phyloP scores from a whole-genome alignment of 1,284 basidiomycete genomes.

The Austroboletus novae-zelandiae region DNA sequence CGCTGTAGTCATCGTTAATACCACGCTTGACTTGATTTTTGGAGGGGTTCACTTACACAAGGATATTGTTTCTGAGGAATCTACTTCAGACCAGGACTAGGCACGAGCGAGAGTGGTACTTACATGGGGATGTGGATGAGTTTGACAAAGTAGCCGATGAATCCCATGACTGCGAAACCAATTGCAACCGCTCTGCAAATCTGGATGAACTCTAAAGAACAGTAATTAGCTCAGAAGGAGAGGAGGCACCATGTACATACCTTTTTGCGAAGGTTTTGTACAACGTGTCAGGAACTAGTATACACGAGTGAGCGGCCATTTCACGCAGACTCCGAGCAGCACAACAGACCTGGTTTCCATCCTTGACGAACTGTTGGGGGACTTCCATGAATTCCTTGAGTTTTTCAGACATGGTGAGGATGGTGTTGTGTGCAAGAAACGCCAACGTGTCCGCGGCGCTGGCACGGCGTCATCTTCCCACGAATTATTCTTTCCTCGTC shows the following conservation, averaged over 20 bases:
- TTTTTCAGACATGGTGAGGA: slow-evolving; percentile 78
- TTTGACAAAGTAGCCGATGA: slow-evolving; percentile 95
- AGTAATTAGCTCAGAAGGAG: slow-evolving; percentile 1
- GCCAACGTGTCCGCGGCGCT: slow-evolving; percentile 20
- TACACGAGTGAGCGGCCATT: slow-evolving; percentile 4
- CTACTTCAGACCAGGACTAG: slow-evolving; percentile 21
- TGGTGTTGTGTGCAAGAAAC: slow-evolving; percentile 13
- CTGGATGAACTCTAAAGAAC: slow-evolving; percentile 76
- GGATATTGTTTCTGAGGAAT: slow-evolving; percentile 79
- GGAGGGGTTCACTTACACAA: slow-evolving; percentile 69
- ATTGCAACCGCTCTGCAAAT: slow-evolving; percentile 93
- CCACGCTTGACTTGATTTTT: neutral
- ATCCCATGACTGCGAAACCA: slow-evolving; percentile 97
- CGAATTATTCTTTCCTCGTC: slow-evolving; percentile 2
- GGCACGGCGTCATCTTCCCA: slow-evolving; percentile 16
- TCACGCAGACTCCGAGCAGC: neutral
- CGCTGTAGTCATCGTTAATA: slow-evolving; percentile 40
- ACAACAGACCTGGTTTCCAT: slow-evolving; percentile 83
- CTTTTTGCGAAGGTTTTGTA: slow-evolving; percentile 96
- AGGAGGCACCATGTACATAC: slow-evolving; percentile 41
- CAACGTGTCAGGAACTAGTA: slow-evolving; percentile 91
- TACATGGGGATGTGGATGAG: slow-evolving; percentile 95
- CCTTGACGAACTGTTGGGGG: slow-evolving; percentile 89
- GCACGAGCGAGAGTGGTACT: slow-evolving; percentile 36
- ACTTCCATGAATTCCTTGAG: slow-evolving; percentile 89